These are phyloP conservation scores for Knufia fluminis DNA, from an alignment of 2,329 filamentous ascomycete species.

Conservation along the genomic window DNA sequence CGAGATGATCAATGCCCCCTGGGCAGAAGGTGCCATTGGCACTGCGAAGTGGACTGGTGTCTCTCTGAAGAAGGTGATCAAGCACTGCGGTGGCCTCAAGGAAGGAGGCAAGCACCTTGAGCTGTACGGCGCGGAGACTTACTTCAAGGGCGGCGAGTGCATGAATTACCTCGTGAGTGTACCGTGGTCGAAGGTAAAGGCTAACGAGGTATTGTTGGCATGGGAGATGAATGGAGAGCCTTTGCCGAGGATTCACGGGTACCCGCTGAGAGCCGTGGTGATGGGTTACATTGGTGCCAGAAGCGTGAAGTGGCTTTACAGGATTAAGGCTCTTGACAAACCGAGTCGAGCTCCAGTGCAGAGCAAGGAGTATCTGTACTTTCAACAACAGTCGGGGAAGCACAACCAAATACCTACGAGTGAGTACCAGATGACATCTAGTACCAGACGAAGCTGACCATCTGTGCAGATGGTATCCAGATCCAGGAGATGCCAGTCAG, in stretches of 20 bases:
- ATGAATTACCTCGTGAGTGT: constrained; percentile 61
- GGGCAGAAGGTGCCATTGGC: constrained; percentile 60
- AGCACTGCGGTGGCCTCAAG: constrained; percentile 55
- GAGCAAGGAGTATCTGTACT: constrained; percentile 59
- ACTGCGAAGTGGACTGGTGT: constrained; percentile 56
- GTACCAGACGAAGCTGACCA: constrained; percentile 42
- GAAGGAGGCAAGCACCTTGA: constrained; percentile 53
- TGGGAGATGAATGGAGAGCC: constrained; percentile 64
- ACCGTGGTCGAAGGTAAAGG: constrained; percentile 58
- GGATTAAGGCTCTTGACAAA: constrained; percentile 49
- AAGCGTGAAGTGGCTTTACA: constrained; percentile 48
- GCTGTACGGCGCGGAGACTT: constrained; percentile 61
- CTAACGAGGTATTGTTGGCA: constrained; percentile 56
- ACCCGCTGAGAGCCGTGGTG: constrained; percentile 53
- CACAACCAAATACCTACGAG: constrained; percentile 49
- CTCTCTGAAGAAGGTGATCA: constrained; percentile 60
- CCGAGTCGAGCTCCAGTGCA: constrained; percentile 54
- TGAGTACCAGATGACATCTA: constrained; percentile 27
- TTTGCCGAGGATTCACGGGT: constrained; percentile 57
- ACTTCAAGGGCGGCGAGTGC: constrained; percentile 58
- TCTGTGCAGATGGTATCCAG: constrained; percentile 45
- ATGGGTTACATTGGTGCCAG: constrained; percentile 59
- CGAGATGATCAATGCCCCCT: constrained; percentile 43
- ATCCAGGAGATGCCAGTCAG: constrained; percentile 66
- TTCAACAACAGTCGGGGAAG: constrained; percentile 58